Evolutionary conservation across 169 alveolate species (phyloP), one percentile per base, ranked within the genome.

Genomic region (Cryptosporidium baileyi): DNA sequence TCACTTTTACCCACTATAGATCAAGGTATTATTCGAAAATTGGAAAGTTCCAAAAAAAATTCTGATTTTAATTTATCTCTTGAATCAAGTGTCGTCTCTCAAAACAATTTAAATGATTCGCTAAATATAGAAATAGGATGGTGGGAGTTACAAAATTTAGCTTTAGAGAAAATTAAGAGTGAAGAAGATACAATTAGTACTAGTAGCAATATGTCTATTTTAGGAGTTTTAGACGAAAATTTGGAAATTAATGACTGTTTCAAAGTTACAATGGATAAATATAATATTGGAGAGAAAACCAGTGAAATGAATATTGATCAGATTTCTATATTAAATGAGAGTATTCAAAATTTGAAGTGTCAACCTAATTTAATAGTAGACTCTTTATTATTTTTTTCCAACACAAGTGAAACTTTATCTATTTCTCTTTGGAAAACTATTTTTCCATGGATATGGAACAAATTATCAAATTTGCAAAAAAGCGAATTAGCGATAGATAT

Each of bases 371-470:
- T 24, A 34, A 61, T 61, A 24, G 28, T 74, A 0, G 36, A 51
- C 3, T 54, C 85, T 4, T 74, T 74, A 34, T 74, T 74, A 32
- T 74, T 74, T 30, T 74, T 74, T 51, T 51, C 74, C 1, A 74
- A 61, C 54, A 74, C 85, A 38, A 59, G 54, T 17, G 85, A 74
- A 11, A 0, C 67, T 3, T 19, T 74, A 36, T 36, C 85, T 22
- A 74, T 74, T 32, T 24, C 40, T 11, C 54, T 59, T 34, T 74
- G 85, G 85, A 74, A 74, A 36, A 54, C 74, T 40, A 74, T 74
- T 22, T 74, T 74, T 41, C 60, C 85, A 8, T 74, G 63, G 63
- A 74, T 74, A 9, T 74, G 85, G 85, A 17, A 43, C 36, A 52
- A 74, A 24, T 54, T 57, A 36, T 24, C 30, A 3, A 7, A 32